Evolutionary conservation across 2,329 filamentous ascomycete species (phyloP), one percentile per base, ranked within the genome.

Genomic region (Xylaria sp.): DNA sequence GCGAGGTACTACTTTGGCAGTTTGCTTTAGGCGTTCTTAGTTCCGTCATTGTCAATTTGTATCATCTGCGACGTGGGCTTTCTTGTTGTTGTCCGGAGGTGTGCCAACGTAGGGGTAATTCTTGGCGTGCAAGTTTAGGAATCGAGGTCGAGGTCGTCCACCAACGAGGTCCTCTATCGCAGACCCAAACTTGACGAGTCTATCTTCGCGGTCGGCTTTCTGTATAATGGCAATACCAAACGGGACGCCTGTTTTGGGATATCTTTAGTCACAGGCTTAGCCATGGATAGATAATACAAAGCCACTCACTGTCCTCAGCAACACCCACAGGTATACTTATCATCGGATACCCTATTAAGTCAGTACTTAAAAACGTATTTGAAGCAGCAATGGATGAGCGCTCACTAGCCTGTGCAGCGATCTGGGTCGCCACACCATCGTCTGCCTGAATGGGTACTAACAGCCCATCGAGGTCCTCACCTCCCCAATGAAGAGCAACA

Each of bases 351-450:
- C 59, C 53, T 61, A 11, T 6, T 34, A 11, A 34, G 29, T 13
- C 11, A 4, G 16, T 13, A 6, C 5, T 34, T 3, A 13, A 34
- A 4, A 34, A 34, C 5, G 11, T 7, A 34, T 7, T 7, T 13
- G 11, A 34, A 9, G 24, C 24, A 26, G 24, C 24, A 4, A 13
- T 34, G 29, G 11, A 11, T 13, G 29, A 34, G 16, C 3, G 16
- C 29, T 34, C 29, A 34, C 88, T 88, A 4, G 89, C 89, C 71
- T 91, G 87, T 0, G 89, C 89, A 0, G 87, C 85, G 54, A 90
- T 82, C 70, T 90, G 84, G 57, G 84, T 84, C 3, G 82, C 82
- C 68, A 89, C 86, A 0, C 80, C 88, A 2, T 88, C 85, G 64
- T 88, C 84, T 0, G 87, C 78, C 29, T 34, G 29, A 13, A 34